These are phyloP conservation scores for Alternaria viburni DNA, from an alignment of 2,329 filamentous ascomycete genomes.

Conservation along the genomic window DNA sequence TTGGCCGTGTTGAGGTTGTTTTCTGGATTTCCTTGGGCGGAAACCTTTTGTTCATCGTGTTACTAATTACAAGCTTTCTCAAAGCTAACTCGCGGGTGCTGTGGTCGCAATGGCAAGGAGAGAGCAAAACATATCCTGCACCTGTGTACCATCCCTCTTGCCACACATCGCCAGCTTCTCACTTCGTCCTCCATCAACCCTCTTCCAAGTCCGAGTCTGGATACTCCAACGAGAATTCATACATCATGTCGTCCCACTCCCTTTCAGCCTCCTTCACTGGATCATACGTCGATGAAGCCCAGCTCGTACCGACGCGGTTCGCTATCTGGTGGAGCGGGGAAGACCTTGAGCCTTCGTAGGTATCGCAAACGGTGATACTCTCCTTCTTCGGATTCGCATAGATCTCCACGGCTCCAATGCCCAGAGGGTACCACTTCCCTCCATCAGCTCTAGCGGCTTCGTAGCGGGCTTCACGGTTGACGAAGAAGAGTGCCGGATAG, in stretches of 20 bases:
- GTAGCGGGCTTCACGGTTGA: neutral
- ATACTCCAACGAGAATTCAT: too few species aligned
- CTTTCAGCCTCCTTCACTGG: too few species aligned
- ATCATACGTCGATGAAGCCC: neutral
- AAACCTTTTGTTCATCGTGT: neutral
- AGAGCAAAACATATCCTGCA: neutral
- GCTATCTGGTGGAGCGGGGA: neutral
- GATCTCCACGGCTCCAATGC: neutral
- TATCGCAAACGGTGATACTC: fast-evolving
- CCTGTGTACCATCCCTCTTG: too few species aligned
- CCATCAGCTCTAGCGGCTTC: neutral
- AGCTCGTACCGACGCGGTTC: neutral
- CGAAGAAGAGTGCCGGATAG: neutral
- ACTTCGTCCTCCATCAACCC: too few species aligned
- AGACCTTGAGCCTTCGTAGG: neutral
- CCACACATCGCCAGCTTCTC: too few species aligned
- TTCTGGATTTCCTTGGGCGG: neutral
- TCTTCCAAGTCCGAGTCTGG: too few species aligned
- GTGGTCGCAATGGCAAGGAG: neutral
- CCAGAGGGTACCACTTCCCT: neutral
- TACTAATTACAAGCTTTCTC: neutral
- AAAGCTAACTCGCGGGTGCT: too few species aligned
- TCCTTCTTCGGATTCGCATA: too few species aligned
- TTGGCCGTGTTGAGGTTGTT: too few species aligned
- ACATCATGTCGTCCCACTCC: too few species aligned